Evolutionary conservation across 345 rosid genomes (phyloP).

Genomic region (Combretum micranthum): DNA sequence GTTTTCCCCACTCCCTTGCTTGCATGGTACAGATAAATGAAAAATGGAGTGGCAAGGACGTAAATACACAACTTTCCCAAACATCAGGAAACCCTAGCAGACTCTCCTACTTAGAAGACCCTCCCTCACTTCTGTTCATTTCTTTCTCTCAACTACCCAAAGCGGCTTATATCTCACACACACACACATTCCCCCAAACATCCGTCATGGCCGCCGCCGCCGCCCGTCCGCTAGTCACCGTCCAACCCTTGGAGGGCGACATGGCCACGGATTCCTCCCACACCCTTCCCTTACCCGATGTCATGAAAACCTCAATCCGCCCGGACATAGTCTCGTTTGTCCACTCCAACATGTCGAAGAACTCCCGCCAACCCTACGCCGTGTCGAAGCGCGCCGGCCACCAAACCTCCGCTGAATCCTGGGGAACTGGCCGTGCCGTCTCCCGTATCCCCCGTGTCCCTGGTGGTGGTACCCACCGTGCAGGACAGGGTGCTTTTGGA

Average conservation of each 20-base stretch:
- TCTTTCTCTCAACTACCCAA: not conserved
- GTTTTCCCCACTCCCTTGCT: not conserved
- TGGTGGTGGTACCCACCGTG: conserved; percentile 15
- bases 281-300: conserved; percentile 24
- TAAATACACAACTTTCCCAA: too few species aligned
- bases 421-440: conserved; percentile 45
- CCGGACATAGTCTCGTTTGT: conserved; percentile 13
- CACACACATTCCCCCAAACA: conserved; percentile 3
- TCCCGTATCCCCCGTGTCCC: conserved; percentile 22
- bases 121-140: not conserved
- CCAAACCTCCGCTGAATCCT: conserved; percentile 45
- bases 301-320: conserved; percentile 14
- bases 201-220: conserved; percentile 17
- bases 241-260: conserved; percentile 24
- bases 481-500: conserved; percentile 16
- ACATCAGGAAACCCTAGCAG: too few species aligned
- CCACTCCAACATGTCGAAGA: conserved; percentile 23
- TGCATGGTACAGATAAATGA: not conserved
- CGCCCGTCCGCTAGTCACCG: conserved; percentile 29
- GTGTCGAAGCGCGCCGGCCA: conserved; percentile 40
- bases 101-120: too few species aligned
- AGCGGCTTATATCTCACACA: conserved; percentile 7
- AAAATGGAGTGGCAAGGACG: too few species aligned
- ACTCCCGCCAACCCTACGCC: conserved; percentile 42
- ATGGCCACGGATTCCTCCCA: conserved; percentile 29